Conservation (phyloP, 208 protist species). For the Trypanosoma brucei region DNA sequence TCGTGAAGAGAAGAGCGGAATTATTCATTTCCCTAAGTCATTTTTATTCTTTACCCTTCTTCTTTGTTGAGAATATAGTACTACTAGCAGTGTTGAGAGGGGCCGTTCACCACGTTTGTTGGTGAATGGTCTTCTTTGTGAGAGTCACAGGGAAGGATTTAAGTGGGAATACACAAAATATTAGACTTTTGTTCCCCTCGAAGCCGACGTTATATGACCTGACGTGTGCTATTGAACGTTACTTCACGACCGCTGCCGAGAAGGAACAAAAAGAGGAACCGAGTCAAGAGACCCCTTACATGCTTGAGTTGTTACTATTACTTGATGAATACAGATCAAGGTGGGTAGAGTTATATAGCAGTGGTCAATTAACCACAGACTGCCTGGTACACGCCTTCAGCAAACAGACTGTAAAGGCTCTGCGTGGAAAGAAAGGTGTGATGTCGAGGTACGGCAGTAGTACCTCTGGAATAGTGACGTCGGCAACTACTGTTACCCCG, state of each 20-base stretch:
- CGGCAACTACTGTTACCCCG: too few relatives aligned
- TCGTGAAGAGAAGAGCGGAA: too few relatives aligned
- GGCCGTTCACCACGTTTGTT: neutral
- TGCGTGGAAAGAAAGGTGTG: neutral
- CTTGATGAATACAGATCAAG: slow-evolving; percentile 31
- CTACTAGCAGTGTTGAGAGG: too few relatives aligned
- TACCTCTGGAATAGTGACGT: neutral
- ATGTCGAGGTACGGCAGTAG: neutral
- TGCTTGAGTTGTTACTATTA: slow-evolving; percentile 26
- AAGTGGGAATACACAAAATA: neutral
- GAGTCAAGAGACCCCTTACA: neutral
- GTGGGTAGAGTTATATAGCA: slow-evolving; percentile 61
- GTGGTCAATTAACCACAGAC: slow-evolving; percentile 46
- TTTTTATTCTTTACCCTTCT: slow-evolving; percentile 7
- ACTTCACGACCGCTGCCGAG: neutral
- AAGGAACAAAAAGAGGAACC: slow-evolving; percentile 4
- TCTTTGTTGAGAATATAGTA: neutral
- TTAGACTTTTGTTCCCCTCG: neutral
- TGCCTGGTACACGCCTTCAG: slow-evolving; percentile 55
- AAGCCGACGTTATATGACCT: neutral
- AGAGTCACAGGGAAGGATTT: neutral
- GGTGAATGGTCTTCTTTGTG: slow-evolving; percentile 2
- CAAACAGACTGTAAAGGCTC: neutral
- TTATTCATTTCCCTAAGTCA: too few relatives aligned
- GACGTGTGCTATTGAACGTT: neutral